phyloP scores from a whole-genome alignment of 2,329 filamentous ascomycete species.

The Parafenestella ontariensis region DNA sequence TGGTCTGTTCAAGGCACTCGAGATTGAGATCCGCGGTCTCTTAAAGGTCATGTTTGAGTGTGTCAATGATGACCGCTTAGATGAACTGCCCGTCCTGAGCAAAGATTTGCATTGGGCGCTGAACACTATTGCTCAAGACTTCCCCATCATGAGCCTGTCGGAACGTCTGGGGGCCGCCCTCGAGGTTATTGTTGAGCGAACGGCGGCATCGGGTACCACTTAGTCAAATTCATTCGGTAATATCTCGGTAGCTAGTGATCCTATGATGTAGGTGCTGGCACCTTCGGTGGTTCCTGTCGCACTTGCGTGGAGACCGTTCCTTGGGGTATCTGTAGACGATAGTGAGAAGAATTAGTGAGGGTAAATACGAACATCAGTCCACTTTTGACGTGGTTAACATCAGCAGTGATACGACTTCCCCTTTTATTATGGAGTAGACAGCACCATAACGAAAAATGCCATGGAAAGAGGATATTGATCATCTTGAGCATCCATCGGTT shows the following conservation, averaged over 20 bases:
- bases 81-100: background rate
- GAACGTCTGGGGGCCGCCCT: conserved; percentile 2
- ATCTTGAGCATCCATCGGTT: background rate
- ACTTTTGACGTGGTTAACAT: background rate
- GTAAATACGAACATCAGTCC: background rate
- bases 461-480: too few relatives aligned
- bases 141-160: background rate
- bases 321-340: background rate
- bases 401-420: background rate
- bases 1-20: background rate
- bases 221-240: background rate
- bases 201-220: background rate
- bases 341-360: background rate
- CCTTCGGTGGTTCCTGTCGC: background rate
- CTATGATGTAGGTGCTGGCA: background rate
- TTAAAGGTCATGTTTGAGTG: conserved; percentile 5
- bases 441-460: background rate
- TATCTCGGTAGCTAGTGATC: background rate
- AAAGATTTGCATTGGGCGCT: conserved; percentile 4
- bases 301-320: background rate
- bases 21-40: conserved; percentile 2
- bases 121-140: conserved; percentile 1
- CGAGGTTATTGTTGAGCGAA: conserved; percentile 2
- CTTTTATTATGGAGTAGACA: background rate
- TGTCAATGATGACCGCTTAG: too few relatives aligned